Conservation (phyloP, 2,329 filamentous ascomycete species). For the Plectosphaerella plurivora region DNA sequence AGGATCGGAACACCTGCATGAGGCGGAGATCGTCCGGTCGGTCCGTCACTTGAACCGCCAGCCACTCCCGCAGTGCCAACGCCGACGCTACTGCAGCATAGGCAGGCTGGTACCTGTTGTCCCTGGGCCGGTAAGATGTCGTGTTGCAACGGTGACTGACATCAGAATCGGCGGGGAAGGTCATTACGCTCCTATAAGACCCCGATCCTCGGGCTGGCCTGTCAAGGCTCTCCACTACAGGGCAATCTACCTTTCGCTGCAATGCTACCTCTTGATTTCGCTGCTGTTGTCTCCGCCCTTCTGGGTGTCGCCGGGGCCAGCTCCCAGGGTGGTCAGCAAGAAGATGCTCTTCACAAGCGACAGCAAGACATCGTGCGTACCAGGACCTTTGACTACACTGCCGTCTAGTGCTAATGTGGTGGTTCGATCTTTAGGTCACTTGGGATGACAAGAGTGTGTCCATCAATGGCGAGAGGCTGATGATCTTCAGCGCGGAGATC, state of each 20-base stretch:
- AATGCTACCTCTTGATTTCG: conserved; percentile 8
- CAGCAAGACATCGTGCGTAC: conserved; percentile 10
- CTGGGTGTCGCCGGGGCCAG: conserved; percentile 4
- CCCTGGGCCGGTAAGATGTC: neutral
- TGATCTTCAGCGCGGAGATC: conserved; percentile 64
- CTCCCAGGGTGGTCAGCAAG: neutral
- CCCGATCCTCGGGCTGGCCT: neutral
- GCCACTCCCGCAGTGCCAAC: conserved; percentile 9
- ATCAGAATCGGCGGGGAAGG: neutral
- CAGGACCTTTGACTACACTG: too few species aligned
- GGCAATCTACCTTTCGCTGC: neutral
- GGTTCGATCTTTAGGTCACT: conserved; percentile 36
- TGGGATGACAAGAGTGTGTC: conserved; percentile 66
- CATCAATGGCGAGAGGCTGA: conserved; percentile 60
- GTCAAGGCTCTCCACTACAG: neutral
- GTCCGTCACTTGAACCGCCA: neutral
- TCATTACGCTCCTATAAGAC: neutral
- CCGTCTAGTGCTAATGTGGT: neutral
- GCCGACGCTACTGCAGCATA: conserved; percentile 5
- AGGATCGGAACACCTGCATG: neutral
- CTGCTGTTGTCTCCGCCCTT: conserved; percentile 3
- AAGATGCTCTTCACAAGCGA: conserved; percentile 5
- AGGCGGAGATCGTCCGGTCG: neutral
- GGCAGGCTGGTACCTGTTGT: conserved; percentile 1
- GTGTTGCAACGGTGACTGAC: conserved; percentile 2